A percentile compares a stretch with the other conserved stretches of the same genome.
These are phyloP conservation scores for Phytophthora tentaculata DNA, from an alignment of 352 stramenopile species.

Conservation along the genomic window DNA sequence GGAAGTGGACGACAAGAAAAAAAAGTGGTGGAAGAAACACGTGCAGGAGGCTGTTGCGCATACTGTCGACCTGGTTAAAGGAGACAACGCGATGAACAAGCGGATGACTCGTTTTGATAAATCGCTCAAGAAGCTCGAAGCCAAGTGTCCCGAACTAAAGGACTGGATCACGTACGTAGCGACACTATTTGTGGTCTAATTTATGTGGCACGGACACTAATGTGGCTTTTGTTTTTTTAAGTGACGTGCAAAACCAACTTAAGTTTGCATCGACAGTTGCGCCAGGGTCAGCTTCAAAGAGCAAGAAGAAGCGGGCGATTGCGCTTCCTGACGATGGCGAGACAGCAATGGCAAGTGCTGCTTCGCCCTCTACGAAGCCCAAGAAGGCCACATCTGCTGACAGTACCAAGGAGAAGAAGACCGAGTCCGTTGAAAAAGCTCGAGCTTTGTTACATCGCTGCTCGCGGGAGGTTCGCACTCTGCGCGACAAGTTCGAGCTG, in stretches of 20 bases:
- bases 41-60: slow-evolving; percentile 24
- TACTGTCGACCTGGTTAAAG: slow-evolving; percentile 12
- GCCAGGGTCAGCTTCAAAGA: slow-evolving; percentile 8
- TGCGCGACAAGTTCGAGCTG: slow-evolving; percentile 52
- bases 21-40: slow-evolving; percentile 38
- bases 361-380: background rate
- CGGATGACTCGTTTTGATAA: slow-evolving; percentile 10
- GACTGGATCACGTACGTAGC: slow-evolving; percentile 27
- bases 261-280: background rate
- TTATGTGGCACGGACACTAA: background rate
- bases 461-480: slow-evolving; percentile 33
- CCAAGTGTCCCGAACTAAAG: slow-evolving; percentile 31
- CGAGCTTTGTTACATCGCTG: slow-evolving; percentile 39
- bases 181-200: background rate
- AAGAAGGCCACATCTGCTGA: slow-evolving; percentile 5
- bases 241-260: slow-evolving; percentile 25
- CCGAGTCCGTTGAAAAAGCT: slow-evolving; percentile 27
- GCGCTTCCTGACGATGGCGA: slow-evolving; percentile 24
- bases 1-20: slow-evolving; percentile 24
- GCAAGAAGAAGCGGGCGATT: slow-evolving; percentile 41
- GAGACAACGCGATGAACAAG: background rate
- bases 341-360: background rate
- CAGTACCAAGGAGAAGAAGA: slow-evolving; percentile 19
- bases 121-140: slow-evolving; percentile 21
- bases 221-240: slow-evolving; percentile 16